These are phyloP conservation scores for Colletotrichum sp. DNA, from an alignment of 2,329 filamentous ascomycete species.

Conservation along the genomic window DNA sequence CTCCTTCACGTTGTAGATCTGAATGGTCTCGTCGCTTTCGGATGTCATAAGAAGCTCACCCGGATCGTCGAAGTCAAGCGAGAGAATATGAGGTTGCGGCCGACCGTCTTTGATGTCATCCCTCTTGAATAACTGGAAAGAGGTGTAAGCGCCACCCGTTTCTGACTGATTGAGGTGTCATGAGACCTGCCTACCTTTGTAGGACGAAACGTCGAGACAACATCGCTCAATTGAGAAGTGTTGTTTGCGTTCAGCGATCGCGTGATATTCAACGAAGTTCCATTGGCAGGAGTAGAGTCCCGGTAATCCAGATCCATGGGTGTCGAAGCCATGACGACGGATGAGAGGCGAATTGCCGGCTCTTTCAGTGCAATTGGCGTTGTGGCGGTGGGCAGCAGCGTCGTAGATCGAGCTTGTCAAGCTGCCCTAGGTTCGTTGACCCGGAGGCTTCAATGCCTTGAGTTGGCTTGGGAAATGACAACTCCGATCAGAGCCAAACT, in stretches of 20 bases:
- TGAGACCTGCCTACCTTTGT: slow-evolving; percentile 66
- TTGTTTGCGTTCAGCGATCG: slow-evolving; percentile 49
- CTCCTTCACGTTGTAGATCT: slow-evolving; percentile 93
- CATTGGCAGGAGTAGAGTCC: slow-evolving; percentile 44
- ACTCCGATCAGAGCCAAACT: not conserved
- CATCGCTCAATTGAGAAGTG: slow-evolving; percentile 75
- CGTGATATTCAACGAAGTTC: slow-evolving; percentile 54
- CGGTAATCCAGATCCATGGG: slow-evolving; percentile 62
- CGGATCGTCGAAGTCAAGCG: slow-evolving; percentile 94
- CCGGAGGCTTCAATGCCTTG: not conserved
- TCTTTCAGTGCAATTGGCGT: not conserved
- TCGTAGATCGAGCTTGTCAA: not conserved
- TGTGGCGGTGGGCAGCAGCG: not conserved
- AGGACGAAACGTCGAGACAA: slow-evolving; percentile 79
- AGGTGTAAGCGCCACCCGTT: slow-evolving; percentile 1
- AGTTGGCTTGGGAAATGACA: not conserved
- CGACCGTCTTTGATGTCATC: slow-evolving; percentile 59
- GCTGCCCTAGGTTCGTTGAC: not conserved
- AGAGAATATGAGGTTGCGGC: slow-evolving; percentile 73
- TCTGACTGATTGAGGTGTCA: not conserved
- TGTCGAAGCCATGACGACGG: slow-evolving; percentile 51
- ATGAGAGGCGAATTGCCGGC: not conserved
- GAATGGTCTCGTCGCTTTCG: slow-evolving; percentile 92
- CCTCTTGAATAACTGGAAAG: slow-evolving; percentile 61
- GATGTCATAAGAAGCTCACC: slow-evolving; percentile 92